Percentiles rank a stretch among this genome's conserved stretches.
Conservation (phyloP, 225 moss, liverwort and hornwort species). For the Physcomitrellopsis africana region DNA sequence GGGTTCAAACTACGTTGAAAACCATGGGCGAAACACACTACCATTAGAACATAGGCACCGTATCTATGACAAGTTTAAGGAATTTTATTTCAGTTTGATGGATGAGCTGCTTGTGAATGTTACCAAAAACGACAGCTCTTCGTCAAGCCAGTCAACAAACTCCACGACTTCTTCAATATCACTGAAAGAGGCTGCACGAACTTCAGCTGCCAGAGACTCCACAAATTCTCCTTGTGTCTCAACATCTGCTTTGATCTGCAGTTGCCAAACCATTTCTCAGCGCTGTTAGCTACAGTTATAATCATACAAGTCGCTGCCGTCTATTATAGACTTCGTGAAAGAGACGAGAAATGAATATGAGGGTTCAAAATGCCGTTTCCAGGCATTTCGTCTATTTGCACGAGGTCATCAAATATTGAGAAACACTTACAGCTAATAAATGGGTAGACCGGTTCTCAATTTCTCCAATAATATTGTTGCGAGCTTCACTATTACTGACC, state of each 20-base stretch:
- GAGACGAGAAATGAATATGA: no score
- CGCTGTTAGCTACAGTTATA: no score
- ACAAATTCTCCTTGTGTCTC: slow-evolving; percentile 78
- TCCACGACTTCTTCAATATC: slow-evolving; percentile 72
- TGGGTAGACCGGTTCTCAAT: slow-evolving; percentile 74
- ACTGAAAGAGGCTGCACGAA: slow-evolving; percentile 57
- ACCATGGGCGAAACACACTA: no score
- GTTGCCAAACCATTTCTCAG: neutral
- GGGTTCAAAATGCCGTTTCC: no score
- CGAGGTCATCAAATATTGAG: neutral
- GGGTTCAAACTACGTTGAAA: no score
- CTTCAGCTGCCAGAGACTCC: slow-evolving; percentile 62
- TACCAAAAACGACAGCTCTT: slow-evolving; percentile 77
- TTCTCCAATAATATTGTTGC: slow-evolving; percentile 71
- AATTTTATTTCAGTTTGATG: neutral
- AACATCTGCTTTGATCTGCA: slow-evolving; percentile 77
- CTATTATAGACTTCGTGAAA: no score
- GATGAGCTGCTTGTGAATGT: neutral
- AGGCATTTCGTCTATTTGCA: no score
- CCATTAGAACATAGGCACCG: no score
- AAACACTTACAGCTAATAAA: slow-evolving; percentile 59
- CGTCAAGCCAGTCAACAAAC: slow-evolving; percentile 73
- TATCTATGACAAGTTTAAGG: no score
- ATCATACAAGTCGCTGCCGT: no score
- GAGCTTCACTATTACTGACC: slow-evolving; percentile 46